Evolutionary conservation across 2,329 filamentous ascomycete species (phyloP).

Genomic region (Leptosphaerulina australis): DNA sequence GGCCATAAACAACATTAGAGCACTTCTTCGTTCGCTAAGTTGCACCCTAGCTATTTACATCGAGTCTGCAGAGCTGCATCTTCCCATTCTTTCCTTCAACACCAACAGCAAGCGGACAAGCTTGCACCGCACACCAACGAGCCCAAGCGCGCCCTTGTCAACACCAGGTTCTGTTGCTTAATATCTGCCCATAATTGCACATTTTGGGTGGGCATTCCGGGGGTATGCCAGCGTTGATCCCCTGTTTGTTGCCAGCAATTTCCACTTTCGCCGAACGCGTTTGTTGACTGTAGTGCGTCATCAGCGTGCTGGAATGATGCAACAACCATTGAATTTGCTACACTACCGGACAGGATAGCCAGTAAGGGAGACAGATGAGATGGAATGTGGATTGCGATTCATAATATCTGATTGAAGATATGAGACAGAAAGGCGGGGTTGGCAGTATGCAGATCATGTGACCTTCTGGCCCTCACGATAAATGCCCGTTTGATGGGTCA

Average conservation of each 20-base stretch:
- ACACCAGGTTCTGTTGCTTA: not conserved
- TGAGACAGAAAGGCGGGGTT: not conserved
- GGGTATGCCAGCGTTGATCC: slow-evolving; percentile 5
- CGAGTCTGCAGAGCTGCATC: not conserved
- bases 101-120: not conserved
- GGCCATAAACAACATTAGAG: not conserved
- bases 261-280: slow-evolving; percentile 16
- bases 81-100: not conserved
- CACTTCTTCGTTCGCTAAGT: slow-evolving; percentile 10
- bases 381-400: not conserved
- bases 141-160: slow-evolving; percentile 4
- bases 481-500: too few species aligned
- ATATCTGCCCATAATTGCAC: slow-evolving; percentile 2
- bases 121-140: slow-evolving; percentile 7
- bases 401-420: not conserved
- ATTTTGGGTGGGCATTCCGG: slow-evolving; percentile 1
- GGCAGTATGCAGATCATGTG: not conserved
- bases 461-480: slow-evolving; percentile 1
- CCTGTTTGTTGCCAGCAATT: slow-evolving; percentile 17
- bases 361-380: not conserved
- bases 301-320: slow-evolving; percentile 18
- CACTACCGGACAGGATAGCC: not conserved
- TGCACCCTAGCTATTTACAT: not conserved
- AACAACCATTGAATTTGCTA: slow-evolving; percentile 8
- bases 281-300: slow-evolving; percentile 20